Evolutionary conservation across 768 basidiomycete species (phyloP).

Genomic region (Suillus discolor): DNA sequence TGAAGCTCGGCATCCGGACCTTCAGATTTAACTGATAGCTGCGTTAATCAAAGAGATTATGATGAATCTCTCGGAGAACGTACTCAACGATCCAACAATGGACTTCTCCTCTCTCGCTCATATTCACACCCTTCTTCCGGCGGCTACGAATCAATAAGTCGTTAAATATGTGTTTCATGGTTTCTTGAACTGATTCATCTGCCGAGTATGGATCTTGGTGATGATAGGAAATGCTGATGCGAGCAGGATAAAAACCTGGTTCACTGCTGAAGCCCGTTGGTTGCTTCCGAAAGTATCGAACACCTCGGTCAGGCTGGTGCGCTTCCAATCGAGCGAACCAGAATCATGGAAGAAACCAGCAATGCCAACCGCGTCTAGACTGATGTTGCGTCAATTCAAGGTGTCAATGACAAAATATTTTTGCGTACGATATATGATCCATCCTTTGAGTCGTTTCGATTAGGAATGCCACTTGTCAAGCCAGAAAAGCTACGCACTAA

Average conservation of each 20-base stretch:
- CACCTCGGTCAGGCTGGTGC: conserved; percentile 40
- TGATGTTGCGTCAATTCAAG: conserved; percentile 17
- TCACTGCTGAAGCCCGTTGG: conserved; percentile 23
- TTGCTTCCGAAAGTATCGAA: conserved; percentile 39
- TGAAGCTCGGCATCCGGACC: neutral
- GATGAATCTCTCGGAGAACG: neutral
- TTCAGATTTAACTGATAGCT: neutral
- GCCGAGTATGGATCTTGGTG: too few relatives aligned
- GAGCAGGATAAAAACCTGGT: conserved; percentile 16
- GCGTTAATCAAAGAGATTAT: neutral
- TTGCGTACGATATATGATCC: too few relatives aligned
- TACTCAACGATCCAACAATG: neutral
- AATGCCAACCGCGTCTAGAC: conserved; percentile 59
- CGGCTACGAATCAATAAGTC: neutral
- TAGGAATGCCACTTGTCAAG: too few relatives aligned
- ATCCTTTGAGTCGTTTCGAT: too few relatives aligned
- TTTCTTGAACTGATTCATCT: neutral
- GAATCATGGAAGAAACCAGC: conserved; percentile 64
- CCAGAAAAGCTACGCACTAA: too few relatives aligned
- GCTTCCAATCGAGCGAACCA: conserved; percentile 50
- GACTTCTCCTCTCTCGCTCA: neutral
- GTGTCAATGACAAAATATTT: too few relatives aligned
- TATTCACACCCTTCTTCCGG: too few relatives aligned
- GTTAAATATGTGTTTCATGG: neutral
- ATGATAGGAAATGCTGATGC: too few relatives aligned